These are phyloP conservation scores for Trichoderma asperelloides DNA, from an alignment of 495 filamentous ascomycete species.

Conservation along the genomic window DNA sequence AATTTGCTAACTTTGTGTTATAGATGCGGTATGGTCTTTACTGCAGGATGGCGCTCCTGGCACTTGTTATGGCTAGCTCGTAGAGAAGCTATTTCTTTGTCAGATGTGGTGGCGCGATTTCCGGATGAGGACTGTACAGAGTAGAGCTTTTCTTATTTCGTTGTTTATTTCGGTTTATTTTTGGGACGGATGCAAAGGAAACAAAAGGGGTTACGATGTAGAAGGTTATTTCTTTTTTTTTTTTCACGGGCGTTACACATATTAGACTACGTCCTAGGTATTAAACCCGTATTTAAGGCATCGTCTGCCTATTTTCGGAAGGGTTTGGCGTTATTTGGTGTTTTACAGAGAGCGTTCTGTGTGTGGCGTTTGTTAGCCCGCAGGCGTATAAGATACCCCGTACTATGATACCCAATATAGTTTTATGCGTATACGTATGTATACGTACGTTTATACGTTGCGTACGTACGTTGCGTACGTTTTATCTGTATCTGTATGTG, in stretches of 20 bases:
- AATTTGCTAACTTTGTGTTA: slow-evolving; percentile 31
- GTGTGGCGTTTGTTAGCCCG: not conserved
- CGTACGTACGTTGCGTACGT: slow-evolving; percentile 10
- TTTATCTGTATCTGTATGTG: slow-evolving; percentile 1
- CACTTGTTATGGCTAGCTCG: slow-evolving; percentile 48
- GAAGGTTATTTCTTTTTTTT: slow-evolving; percentile 1
- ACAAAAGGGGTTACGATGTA: slow-evolving; percentile 5
- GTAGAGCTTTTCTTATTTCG: not conserved
- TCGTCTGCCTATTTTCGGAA: not conserved
- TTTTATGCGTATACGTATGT: slow-evolving; percentile 11
- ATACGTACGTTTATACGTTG: slow-evolving; percentile 13
- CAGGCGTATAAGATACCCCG: slow-evolving; percentile 11
- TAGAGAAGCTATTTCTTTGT: not conserved
- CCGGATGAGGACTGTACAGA: slow-evolving; percentile 1
- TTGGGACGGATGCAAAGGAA: not conserved
- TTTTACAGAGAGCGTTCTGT: slow-evolving; percentile 11
- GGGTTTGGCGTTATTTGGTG: slow-evolving; percentile 6
- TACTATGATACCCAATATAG: slow-evolving; percentile 11
- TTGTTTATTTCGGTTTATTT: slow-evolving; percentile 1
- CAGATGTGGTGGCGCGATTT: slow-evolving; percentile 3
- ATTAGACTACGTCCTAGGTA: slow-evolving; percentile 3
- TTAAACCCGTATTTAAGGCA: slow-evolving; percentile 3
- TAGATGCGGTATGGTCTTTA: slow-evolving; percentile 98
- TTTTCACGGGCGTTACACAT: not conserved
- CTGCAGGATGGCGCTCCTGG: slow-evolving; percentile 93